These are phyloP conservation scores for Blastocystis sp. DNA, from an alignment of 352 stramenopile genomes.

Conservation along the genomic window DNA sequence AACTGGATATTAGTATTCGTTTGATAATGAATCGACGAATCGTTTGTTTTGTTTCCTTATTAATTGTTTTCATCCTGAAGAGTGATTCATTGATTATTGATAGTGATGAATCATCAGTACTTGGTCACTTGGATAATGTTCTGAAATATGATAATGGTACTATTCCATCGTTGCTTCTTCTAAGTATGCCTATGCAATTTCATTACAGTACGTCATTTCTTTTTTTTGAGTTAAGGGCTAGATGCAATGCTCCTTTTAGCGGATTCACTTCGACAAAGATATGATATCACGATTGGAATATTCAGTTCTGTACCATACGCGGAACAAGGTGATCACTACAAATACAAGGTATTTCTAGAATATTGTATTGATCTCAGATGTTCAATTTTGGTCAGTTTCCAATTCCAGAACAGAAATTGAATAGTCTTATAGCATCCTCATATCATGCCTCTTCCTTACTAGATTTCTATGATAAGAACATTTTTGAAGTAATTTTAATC, in stretches of 20 bases:
- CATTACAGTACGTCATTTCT: constrained; percentile 32
- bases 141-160: background rate
- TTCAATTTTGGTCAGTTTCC: constrained; percentile 28
- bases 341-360: background rate
- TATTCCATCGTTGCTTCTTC: background rate
- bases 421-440: background rate
- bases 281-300: constrained; percentile 55
- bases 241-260: constrained; percentile 41
- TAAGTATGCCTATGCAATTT: constrained; percentile 11
- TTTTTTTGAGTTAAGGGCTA: background rate
- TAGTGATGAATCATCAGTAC: background rate
- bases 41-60: background rate
- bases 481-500: constrained; percentile 4
- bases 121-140: background rate
- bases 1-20: too few relatives aligned
- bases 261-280: background rate
- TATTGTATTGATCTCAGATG: background rate
- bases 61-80: background rate
- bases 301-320: constrained; percentile 18
- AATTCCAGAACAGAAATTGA: constrained; percentile 4
- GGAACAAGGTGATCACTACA: background rate
- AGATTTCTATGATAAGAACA: constrained; percentile 22
- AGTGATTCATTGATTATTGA: constrained; percentile 5
- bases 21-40: background rate
- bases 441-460: constrained; percentile 2